Conservation (phyloP, 2,329 filamentous ascomycete species). For the Diatrype stigma region DNA sequence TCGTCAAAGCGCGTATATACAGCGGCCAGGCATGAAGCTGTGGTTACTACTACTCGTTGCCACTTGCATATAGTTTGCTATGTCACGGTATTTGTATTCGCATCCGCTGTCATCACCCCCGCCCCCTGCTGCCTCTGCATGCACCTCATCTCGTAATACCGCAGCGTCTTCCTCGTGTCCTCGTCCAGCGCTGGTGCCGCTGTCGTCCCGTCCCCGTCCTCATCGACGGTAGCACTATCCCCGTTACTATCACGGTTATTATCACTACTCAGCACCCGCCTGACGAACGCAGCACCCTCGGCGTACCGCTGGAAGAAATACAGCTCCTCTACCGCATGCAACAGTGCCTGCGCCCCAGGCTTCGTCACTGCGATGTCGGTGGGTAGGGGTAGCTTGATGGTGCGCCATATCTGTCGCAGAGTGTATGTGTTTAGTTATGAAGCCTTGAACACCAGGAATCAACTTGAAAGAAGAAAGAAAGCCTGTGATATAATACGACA, state of each 20-base stretch:
- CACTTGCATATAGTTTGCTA: no score
- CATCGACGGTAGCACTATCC: no score
- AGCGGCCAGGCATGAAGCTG: no score
- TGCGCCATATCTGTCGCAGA: slow-evolving; percentile 40
- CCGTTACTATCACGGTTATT: no score
- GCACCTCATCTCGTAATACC: slow-evolving; percentile 41
- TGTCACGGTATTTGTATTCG: slow-evolving; percentile 2
- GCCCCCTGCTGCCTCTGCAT: slow-evolving; percentile 20
- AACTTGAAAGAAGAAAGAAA: no score
- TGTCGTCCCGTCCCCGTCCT: slow-evolving; percentile 12
- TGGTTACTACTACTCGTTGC: no score
- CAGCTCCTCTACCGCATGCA: slow-evolving; percentile 55
- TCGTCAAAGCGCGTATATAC: no score
- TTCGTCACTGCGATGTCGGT: slow-evolving; percentile 41
- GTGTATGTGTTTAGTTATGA: background rate
- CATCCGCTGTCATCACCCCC: background rate
- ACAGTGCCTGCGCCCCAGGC: slow-evolving; percentile 43
- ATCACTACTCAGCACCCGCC: slow-evolving; percentile 30
- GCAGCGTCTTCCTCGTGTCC: slow-evolving; percentile 38
- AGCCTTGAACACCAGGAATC: no score
- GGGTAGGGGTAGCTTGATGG: slow-evolving; percentile 40
- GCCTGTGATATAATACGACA: no score
- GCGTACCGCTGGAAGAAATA: slow-evolving; percentile 49
- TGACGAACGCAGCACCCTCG: slow-evolving; percentile 40
- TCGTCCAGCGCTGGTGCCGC: slow-evolving; percentile 34